These are phyloP conservation scores for Abrus pulchellus DNA, from an alignment of 306 rosid species.

Conservation along the genomic window DNA sequence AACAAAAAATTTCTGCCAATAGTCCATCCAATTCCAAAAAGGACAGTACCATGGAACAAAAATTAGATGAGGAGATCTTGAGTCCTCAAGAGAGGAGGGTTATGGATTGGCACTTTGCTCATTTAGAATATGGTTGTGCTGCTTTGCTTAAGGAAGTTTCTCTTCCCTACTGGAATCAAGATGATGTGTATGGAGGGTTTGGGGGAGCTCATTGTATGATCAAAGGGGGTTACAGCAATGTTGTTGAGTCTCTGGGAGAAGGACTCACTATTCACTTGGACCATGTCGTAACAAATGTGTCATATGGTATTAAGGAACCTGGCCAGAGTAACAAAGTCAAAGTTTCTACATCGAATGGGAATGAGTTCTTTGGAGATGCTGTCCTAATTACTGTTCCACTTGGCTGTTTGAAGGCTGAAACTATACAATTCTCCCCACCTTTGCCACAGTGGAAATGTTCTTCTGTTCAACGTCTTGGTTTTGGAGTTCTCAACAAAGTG, in stretches of 20 bases:
- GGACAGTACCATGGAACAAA: constrained; percentile 45
- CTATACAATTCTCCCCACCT: constrained; percentile 88
- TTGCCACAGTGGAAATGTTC: constrained; percentile 93
- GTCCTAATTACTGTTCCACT: constrained; percentile 93
- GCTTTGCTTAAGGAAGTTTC: constrained; percentile 91
- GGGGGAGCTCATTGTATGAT: constrained; percentile 99
- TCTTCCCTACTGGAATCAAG: constrained; percentile 99
- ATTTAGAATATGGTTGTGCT: constrained; percentile 99
- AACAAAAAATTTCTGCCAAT: constrained; percentile 51
- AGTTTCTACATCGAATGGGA: constrained; percentile 83
- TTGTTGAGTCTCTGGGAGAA: constrained; percentile 92
- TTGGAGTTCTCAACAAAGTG: constrained; percentile 96
- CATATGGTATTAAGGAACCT: constrained; percentile 64
- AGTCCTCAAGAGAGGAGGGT: constrained; percentile 96
- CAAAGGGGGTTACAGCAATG: constrained; percentile 94
- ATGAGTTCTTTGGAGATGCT: constrained; percentile 82
- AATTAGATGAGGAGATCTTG: constrained; percentile 64
- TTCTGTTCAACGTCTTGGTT: constrained; percentile 92
- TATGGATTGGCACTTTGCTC: constrained; percentile 99
- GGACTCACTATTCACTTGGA: constrained; percentile 78
- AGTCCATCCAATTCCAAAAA: constrained; percentile 48
- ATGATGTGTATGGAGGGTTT: constrained; percentile 98
- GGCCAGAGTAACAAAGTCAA: constrained; percentile 67
- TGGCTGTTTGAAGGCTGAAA: constrained; percentile 95
- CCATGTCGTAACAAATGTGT: constrained; percentile 84